Conservation (phyloP, 257 asterid species). For the Henckelia pumila region DNA sequence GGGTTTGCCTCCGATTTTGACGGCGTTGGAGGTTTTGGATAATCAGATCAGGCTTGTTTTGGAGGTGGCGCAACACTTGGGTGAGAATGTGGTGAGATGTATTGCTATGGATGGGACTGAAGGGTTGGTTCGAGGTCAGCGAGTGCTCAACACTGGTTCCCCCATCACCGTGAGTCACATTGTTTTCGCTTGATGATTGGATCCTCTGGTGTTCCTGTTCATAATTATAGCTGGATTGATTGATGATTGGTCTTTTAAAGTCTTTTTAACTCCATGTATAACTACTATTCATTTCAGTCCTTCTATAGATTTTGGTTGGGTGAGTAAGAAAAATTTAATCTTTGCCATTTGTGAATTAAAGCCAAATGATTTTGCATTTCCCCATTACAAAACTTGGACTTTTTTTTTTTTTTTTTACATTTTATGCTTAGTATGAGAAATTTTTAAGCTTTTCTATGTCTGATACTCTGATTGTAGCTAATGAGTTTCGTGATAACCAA, state of each 20-base stretch:
- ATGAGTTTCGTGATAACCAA: background rate
- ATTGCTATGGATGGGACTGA: slow-evolving; percentile 98
- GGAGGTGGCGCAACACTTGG: slow-evolving; percentile 92
- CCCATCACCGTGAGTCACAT: slow-evolving; percentile 75
- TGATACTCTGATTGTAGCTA: background rate
- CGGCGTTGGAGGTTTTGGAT: slow-evolving; percentile 83
- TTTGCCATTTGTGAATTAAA: background rate
- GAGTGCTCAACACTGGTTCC: slow-evolving; percentile 85
- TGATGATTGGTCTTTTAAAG: background rate
- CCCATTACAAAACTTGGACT: background rate
- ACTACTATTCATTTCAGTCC: background rate
- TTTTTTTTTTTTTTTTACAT: too few species aligned
- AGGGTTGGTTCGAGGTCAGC: slow-evolving; percentile 85
- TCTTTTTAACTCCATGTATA: background rate
- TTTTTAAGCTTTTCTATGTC: too few species aligned
- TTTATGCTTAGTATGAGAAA: too few species aligned
- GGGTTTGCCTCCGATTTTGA: slow-evolving; percentile 89
- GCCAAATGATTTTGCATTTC: background rate
- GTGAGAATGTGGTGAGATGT: slow-evolving; percentile 78
- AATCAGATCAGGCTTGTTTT: slow-evolving; percentile 85
- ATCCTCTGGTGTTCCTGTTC: background rate
- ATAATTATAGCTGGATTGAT: background rate
- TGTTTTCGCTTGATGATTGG: slow-evolving; percentile 5
- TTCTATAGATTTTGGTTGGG: background rate
- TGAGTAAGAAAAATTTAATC: background rate